Percentiles rank a stretch among this genome's conserved stretches.
phyloP scores from a whole-genome alignment of 2,329 filamentous ascomycete genomes.

The Dryadomyces quercivorus region DNA sequence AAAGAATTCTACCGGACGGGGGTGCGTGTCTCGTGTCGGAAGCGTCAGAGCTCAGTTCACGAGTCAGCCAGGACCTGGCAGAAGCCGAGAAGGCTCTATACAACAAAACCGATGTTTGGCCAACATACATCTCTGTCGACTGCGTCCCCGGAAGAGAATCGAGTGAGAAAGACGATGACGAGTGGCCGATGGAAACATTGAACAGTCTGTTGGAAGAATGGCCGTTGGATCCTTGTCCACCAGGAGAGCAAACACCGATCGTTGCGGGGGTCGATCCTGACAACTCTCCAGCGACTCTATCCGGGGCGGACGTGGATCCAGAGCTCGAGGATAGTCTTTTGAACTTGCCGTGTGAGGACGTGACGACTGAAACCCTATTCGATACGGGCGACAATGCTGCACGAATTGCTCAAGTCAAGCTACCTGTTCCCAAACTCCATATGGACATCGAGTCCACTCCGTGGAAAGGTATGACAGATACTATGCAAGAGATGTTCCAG shows the following conservation, averaged over 20 bases:
- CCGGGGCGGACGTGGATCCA: too few relatives aligned
- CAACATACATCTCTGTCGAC: not conserved
- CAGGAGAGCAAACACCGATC: too few relatives aligned
- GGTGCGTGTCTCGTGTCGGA: constrained; percentile 7
- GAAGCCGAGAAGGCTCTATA: constrained; percentile 1
- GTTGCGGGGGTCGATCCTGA: too few relatives aligned
- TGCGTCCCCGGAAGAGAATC: not conserved
- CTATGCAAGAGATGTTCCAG: not conserved
- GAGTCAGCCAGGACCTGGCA: constrained; percentile 4
- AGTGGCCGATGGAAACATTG: not conserved
- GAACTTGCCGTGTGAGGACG: not conserved
- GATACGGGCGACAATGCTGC: not conserved
- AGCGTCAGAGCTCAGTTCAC: constrained; percentile 9
- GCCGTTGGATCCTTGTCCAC: too few relatives aligned
- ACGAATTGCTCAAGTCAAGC: constrained; percentile 1
- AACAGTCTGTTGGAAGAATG: too few relatives aligned
- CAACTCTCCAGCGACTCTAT: too few relatives aligned
- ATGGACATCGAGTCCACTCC: not conserved
- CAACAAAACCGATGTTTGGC: not conserved
- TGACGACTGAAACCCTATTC: not conserved
- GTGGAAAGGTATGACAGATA: not conserved
- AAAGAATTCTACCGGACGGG: constrained; percentile 3
- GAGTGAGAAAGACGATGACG: not conserved
- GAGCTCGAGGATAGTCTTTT: not conserved
- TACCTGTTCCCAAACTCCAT: not conserved